These are phyloP conservation scores for Epichloe aotearoae DNA, from an alignment of 2,329 filamentous ascomycete genomes.

Conservation along the genomic window DNA sequence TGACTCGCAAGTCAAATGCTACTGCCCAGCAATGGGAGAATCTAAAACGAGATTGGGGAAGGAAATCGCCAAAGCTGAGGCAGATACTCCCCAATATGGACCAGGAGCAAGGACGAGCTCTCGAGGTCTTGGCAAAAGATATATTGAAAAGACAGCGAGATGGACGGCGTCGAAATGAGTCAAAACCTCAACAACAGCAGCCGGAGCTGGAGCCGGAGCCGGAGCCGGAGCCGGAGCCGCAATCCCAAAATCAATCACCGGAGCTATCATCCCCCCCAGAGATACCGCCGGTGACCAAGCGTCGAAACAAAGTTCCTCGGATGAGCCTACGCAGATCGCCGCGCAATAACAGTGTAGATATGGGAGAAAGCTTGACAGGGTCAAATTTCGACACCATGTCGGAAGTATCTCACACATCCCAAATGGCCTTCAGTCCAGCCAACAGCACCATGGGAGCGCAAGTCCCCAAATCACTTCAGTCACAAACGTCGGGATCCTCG, in stretches of 20 bases:
- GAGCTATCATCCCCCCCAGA: constrained; percentile 1
- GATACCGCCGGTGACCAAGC: not conserved
- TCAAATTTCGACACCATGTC: constrained; percentile 13
- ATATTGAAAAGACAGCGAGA: constrained; percentile 66
- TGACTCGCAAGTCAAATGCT: constrained; percentile 61
- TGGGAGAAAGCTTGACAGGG: constrained; percentile 10
- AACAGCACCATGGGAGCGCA: constrained; percentile 10
- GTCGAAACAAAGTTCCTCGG: not conserved
- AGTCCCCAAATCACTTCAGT: constrained; percentile 11
- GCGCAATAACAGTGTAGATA: constrained; percentile 7
- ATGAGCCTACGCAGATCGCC: constrained; percentile 10
- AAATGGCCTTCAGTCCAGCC: constrained; percentile 12
- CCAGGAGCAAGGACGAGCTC: constrained; percentile 43
- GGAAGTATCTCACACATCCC: constrained; percentile 12
- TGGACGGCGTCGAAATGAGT: constrained; percentile 44
- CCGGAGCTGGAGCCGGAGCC: not conserved
- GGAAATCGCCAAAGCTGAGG: constrained; percentile 40
- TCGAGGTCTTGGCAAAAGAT: constrained; percentile 61
- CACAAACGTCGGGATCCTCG: constrained; percentile 6
- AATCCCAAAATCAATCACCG: not conserved
- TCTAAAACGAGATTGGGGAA: constrained; percentile 56
- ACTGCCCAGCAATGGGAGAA: constrained; percentile 59
- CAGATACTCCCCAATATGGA: constrained; percentile 34
- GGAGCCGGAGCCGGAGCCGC: not conserved
- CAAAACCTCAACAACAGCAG: constrained; percentile 9